A percentile compares a stretch with the other conserved stretches of the same genome.
These are phyloP conservation scores for Mallotus repandus DNA, from an alignment of 441 rosid species.

Conservation along the genomic window DNA sequence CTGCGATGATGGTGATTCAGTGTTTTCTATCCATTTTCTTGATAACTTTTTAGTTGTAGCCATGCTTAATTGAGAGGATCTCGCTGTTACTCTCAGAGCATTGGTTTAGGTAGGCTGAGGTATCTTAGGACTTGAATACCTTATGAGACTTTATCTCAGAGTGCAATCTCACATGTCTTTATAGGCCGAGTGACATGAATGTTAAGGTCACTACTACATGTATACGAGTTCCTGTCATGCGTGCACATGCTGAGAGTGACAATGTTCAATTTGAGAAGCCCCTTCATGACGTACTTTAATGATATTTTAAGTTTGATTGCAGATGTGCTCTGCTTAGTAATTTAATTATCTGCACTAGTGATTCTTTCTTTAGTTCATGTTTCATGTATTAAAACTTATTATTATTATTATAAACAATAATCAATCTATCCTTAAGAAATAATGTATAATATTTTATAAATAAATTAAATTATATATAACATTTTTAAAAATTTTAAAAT, in stretches of 20 bases:
- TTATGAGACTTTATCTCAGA: no score
- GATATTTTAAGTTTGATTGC: background rate
- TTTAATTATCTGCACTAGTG: background rate
- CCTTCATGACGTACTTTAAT: slow-evolving; percentile 72
- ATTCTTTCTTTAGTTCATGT: background rate
- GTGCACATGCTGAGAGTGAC: slow-evolving; percentile 94
- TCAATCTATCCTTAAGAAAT: no score
- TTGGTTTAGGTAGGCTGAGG: background rate
- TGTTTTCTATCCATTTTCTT: background rate
- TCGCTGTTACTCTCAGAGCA: background rate
- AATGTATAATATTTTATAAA: no score
- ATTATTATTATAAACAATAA: no score
- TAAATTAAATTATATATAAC: no score
- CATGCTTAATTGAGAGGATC: background rate
- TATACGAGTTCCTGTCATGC: slow-evolving; percentile 97
- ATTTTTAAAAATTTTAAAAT: no score
- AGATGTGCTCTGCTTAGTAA: background rate
- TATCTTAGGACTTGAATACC: background rate
- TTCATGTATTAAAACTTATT: no score
- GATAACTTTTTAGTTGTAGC: background rate
- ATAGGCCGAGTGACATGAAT: slow-evolving; percentile 71
- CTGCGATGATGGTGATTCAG: background rate
- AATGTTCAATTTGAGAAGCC: slow-evolving; percentile 95
- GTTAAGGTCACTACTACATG: slow-evolving; percentile 94
- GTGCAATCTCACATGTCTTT: no score